A percentile compares a stretch with the other conserved stretches of the same genome.
phyloP scores from a whole-genome alignment of 1,284 basidiomycete genomes.

The Sanghuangporus weigelae region DNA sequence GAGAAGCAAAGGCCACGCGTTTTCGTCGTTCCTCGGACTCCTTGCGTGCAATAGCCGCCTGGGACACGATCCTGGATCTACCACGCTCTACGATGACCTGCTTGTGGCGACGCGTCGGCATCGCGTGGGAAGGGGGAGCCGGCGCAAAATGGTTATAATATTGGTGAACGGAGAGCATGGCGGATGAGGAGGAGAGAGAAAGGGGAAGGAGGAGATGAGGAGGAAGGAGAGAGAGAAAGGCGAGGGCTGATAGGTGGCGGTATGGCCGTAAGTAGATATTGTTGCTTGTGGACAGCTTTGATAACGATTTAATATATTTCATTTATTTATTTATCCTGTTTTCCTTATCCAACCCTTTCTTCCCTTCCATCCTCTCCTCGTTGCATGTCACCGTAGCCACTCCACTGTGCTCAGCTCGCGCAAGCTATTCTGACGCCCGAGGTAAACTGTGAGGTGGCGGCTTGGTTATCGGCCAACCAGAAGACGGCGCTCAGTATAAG shows the following conservation, averaged over 20 bases:
- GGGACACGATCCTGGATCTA: slow-evolving; percentile 42
- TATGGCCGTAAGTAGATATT: background rate
- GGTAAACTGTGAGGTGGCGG: background rate
- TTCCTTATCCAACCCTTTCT: background rate
- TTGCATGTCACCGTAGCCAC: too few relatives aligned
- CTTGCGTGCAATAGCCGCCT: slow-evolving; percentile 42
- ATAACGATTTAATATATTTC: background rate
- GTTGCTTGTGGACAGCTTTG: background rate
- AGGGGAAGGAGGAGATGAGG: background rate
- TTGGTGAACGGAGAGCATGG: slow-evolving; percentile 14
- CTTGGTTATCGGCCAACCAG: background rate
- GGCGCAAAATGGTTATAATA: background rate
- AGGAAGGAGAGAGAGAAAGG: background rate
- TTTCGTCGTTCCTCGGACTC: slow-evolving; percentile 42
- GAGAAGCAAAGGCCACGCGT: slow-evolving; percentile 4
- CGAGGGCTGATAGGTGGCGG: background rate
- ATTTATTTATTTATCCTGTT: background rate
- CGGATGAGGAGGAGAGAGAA: background rate
- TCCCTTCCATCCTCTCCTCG: background rate
- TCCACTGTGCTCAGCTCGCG: too few relatives aligned
- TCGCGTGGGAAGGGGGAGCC: background rate
- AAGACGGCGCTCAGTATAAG: background rate
- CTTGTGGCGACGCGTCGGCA: slow-evolving; percentile 7
- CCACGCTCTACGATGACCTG: slow-evolving; percentile 30
- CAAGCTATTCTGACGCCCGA: too few relatives aligned